Conservation (phyloP, 108 stramenopile genomes). For the Epipyxis sp. region DNA sequence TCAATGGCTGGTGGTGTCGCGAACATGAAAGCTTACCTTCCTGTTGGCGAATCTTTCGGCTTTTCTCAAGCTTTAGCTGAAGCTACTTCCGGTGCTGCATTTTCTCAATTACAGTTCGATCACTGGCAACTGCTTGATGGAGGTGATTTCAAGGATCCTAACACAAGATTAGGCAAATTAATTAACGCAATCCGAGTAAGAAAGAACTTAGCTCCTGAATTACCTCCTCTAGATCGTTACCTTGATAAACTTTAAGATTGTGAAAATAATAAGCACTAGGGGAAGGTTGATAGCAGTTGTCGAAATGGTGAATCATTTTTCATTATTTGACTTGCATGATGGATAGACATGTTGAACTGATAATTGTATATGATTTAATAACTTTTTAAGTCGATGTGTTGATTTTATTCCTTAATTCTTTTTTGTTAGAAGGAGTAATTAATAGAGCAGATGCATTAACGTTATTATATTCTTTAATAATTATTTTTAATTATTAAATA, state of each 20-base stretch:
- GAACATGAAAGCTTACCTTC: slow-evolving; percentile 96
- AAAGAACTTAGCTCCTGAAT: slow-evolving; percentile 90
- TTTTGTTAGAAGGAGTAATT: no score
- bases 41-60: slow-evolving; percentile 99
- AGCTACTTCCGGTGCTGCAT: slow-evolving; percentile 98
- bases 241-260: slow-evolving; percentile 99
- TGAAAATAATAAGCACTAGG: no score
- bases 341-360: no score
- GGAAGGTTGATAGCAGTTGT: no score
- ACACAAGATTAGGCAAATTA: slow-evolving; percentile 78
- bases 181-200: slow-evolving; percentile 84
- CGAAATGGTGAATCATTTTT: no score
- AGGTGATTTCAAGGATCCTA: slow-evolving; percentile 45
- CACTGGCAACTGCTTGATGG: slow-evolving; percentile 89
- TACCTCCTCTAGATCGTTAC: slow-evolving; percentile 92
- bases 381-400: no score
- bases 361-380: no score
- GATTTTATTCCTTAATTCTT: no score
- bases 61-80: slow-evolving; percentile 81
- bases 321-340: no score
- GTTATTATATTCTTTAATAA: no score
- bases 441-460: no score
- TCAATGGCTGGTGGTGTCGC: slow-evolving; percentile 95
- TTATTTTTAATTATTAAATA: no score
- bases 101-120: slow-evolving; percentile 99